A percentile compares a stretch with the other conserved stretches of the same genome.
Conservation (phyloP, 345 rosid species). For the Lepidium didymum region DNA sequence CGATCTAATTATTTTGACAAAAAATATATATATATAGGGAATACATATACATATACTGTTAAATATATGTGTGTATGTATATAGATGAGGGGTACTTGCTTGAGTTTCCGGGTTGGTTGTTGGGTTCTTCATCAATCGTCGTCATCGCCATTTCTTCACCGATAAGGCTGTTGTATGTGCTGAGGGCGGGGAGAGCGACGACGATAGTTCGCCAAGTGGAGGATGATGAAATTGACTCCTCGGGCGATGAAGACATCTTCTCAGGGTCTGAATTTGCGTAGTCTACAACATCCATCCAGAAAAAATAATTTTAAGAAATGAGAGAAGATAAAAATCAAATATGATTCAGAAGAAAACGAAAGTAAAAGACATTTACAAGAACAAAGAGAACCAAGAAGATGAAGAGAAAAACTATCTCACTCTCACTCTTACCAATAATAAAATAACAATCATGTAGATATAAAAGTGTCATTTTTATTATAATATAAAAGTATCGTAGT, state of each 20-base stretch:
- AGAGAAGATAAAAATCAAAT: constrained; percentile 8
- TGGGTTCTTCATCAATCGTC: constrained; percentile 21
- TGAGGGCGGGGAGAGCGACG: background rate
- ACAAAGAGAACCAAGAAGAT: constrained; percentile 19
- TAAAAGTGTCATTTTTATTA: background rate
- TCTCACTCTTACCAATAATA: background rate
- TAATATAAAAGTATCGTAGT: background rate
- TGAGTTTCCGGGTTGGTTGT: constrained; percentile 70
- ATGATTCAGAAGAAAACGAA: constrained; percentile 26
- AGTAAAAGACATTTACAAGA: constrained; percentile 24
- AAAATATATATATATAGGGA: too few species aligned
- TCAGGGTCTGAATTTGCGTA: background rate
- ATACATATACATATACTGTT: background rate
- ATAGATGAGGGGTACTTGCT: constrained; percentile 35
- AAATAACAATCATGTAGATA: too few species aligned
- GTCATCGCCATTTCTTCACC: constrained; percentile 5
- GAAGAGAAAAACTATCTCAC: background rate
- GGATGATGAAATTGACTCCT: background rate
- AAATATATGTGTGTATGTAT: background rate
- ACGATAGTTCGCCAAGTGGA: constrained; percentile 21
- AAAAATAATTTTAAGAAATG: background rate
- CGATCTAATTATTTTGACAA: too few species aligned
- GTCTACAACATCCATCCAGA: constrained; percentile 21
- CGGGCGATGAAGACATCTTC: constrained; percentile 26
- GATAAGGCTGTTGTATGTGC: constrained; percentile 7